Conservation (phyloP, 108 stramenopile genomes). For the Asterionellopsis glacialis region DNA sequence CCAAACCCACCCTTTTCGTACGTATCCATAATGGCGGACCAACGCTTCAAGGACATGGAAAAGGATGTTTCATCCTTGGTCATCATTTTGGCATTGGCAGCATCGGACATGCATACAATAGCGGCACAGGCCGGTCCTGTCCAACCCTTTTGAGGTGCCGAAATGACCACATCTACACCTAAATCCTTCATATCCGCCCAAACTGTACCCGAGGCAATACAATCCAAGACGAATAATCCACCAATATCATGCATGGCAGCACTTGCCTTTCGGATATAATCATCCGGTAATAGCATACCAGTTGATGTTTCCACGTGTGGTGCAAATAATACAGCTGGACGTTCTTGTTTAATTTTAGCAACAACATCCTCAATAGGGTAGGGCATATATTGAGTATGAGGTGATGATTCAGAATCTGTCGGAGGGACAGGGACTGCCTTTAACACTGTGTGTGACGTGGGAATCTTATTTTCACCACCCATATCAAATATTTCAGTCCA, state of each 20-base stretch:
- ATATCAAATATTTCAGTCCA: slow-evolving; percentile 95
- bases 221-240: slow-evolving; percentile 89
- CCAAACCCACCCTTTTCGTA: slow-evolving; percentile 85
- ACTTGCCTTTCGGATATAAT: slow-evolving; percentile 80
- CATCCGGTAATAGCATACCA: slow-evolving; percentile 89
- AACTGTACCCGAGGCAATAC: slow-evolving; percentile 86
- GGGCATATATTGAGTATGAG: slow-evolving; percentile 70
- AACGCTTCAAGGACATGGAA: slow-evolving; percentile 81
- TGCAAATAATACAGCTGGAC: slow-evolving; percentile 81
- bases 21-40: slow-evolving; percentile 84
- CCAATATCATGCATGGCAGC: slow-evolving; percentile 82
- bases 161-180: slow-evolving; percentile 86
- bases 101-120: slow-evolving; percentile 77
- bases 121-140: slow-evolving; percentile 88
- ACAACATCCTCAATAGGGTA: slow-evolving; percentile 86
- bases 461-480: slow-evolving; percentile 54
- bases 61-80: slow-evolving; percentile 73
- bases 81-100: slow-evolving; percentile 53
- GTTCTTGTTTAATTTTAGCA: slow-evolving; percentile 65
- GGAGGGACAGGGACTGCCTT: slow-evolving; percentile 62
- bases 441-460: slow-evolving; percentile 75
- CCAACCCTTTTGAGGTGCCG: slow-evolving; percentile 95
- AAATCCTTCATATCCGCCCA: slow-evolving; percentile 93
- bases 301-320: slow-evolving; percentile 92
- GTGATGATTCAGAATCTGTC: slow-evolving; percentile 1